Evolutionary conservation across 2,329 filamentous ascomycete genomes (phyloP), one percentile per base, ranked within the genome.

Genomic region (Neonectria magnoliae): DNA sequence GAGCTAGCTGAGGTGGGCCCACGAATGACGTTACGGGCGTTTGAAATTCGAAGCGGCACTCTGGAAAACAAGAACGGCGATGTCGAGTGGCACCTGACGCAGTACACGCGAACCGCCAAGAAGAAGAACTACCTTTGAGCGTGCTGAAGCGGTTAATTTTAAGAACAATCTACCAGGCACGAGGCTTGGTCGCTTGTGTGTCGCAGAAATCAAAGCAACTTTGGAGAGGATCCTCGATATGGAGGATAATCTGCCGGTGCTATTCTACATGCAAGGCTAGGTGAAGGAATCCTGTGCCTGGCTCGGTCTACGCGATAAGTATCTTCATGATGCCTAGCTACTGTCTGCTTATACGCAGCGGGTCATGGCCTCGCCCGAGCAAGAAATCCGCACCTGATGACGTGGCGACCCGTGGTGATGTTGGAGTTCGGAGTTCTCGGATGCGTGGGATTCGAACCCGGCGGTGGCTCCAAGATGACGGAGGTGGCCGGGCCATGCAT

Each of bases 11-110:
- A 97, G 78, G 93, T 97, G 55, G 94, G 95, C 0, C 96, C 96
- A 1, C 87, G 96, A 62, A 97, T 98, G 93, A 97, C 94, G n/a
- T 96, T 98, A 93, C 87, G 93, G 71, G 83, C 94, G 57, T 99
- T 98, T 76, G 93, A 98, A 82, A 97, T 99, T 66, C 87, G 94
- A 51, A 91, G 91, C 57, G 95, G 96, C 16, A 97, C 95, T 4
- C 83, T 98, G 65, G 96, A 98, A 77, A 97, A 94, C 75, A 97
- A 97, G 79, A 93, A 97, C 71, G 95, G 95, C 4, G 96, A 99
- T 80, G 90, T 97, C 5, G 96, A 99, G 81, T 99, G 96, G 96
- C 92, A 96, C 68, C 84, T 99, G 68, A 97, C 93, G 66, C 95
- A 98, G 77, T 99, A 97, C 79, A 99, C 95, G 9, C 87, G 96